phyloP scores from a whole-genome alignment of 2,329 filamentous ascomycete genomes.

The Pseudocercospora vitis region DNA sequence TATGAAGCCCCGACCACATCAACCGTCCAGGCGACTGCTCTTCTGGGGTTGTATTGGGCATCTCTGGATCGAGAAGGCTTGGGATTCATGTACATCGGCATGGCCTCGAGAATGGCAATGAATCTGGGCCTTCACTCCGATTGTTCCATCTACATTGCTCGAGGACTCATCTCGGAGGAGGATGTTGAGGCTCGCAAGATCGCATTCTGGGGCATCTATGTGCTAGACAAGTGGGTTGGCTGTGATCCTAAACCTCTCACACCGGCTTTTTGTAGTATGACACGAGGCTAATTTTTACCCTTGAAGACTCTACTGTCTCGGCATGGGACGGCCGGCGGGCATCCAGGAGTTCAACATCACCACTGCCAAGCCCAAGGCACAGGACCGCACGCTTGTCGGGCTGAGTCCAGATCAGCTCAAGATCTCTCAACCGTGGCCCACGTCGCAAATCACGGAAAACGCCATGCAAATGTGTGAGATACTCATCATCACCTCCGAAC shows the following conservation, averaged over 20 bases:
- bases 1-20: neutral
- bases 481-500: neutral
- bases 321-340: neutral
- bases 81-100: neutral
- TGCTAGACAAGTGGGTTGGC: neutral
- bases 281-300: neutral
- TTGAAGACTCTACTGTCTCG: neutral
- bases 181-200: neutral
- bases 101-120: neutral
- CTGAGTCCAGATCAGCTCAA: neutral
- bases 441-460: neutral
- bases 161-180: neutral
- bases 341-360: neutral
- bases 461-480: neutral
- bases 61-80: neutral
- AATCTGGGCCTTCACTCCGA: neutral
- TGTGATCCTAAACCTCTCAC: neutral
- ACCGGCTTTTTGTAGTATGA: neutral
- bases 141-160: neutral
- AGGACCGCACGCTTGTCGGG: neutral
- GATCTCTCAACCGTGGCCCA: neutral
- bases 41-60: neutral
- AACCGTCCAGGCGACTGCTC: neutral
- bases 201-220: neutral
- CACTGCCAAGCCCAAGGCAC: neutral